Evolutionary conservation across 2,329 filamentous ascomycete genomes (phyloP).

Genomic region (Colletotrichum navitas): DNA sequence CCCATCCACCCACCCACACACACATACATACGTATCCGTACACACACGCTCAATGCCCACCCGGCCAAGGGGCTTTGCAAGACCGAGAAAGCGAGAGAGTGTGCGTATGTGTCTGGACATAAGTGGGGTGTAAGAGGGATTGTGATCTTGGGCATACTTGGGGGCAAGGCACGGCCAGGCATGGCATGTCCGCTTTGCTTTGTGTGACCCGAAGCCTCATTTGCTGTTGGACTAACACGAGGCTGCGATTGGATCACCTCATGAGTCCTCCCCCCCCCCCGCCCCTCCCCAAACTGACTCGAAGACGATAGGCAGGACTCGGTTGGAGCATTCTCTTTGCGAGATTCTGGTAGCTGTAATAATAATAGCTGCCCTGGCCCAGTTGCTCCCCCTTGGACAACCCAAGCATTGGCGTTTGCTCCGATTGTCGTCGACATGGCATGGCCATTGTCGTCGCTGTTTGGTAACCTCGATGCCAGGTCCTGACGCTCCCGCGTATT

Average conservation of each 20-base stretch:
- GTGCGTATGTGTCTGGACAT: neutral
- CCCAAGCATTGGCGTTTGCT: constrained; percentile 20
- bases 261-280: neutral
- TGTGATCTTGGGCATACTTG: neutral
- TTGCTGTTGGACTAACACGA: constrained; percentile 30
- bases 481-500: neutral
- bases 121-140: neutral
- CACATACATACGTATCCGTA: neutral
- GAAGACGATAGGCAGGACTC: constrained; percentile 18
- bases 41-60: neutral
- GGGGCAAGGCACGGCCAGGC: constrained; percentile 4
- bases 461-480: neutral
- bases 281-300: constrained; percentile 20
- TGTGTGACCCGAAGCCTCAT: constrained; percentile 22
- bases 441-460: constrained; percentile 13
- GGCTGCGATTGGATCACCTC: constrained; percentile 26
- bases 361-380: constrained; percentile 21
- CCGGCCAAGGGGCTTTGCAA: neutral
- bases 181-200: neutral
- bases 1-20: neutral
- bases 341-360: constrained; percentile 32
- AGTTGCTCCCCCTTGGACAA: constrained; percentile 13
- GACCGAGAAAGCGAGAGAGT: neutral
- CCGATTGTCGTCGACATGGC: constrained; percentile 1
- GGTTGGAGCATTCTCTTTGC: constrained; percentile 31